Conservation (phyloP, 805 yeast species). For the Cyberlindnera xylosilytica region DNA sequence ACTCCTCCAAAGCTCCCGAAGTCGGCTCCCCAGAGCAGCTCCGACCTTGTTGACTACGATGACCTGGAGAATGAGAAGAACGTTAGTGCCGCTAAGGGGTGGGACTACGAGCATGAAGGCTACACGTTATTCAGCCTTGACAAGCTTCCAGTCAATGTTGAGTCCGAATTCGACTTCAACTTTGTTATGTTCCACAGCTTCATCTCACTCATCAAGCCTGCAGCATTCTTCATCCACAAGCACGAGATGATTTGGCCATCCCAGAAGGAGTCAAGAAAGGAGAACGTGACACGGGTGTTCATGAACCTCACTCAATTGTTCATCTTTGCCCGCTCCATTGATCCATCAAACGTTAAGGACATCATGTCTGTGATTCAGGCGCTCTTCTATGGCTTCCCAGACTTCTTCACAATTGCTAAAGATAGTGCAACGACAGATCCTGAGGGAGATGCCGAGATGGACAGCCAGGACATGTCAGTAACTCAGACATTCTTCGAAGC, state of each 20-base stretch:
- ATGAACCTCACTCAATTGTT: constrained; percentile 18
- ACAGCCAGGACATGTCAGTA: background rate
- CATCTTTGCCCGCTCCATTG: constrained; percentile 12
- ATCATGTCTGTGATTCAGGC: constrained; percentile 2
- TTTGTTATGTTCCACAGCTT: constrained; percentile 12
- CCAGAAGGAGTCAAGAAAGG: constrained; percentile 10
- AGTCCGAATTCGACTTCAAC: constrained; percentile 19
- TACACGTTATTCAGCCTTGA: constrained; percentile 13
- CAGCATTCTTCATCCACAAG: constrained; percentile 17
- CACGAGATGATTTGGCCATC: constrained; percentile 11
- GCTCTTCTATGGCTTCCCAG: constrained; percentile 9
- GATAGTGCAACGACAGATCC: background rate
- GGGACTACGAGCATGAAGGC: constrained; percentile 3
- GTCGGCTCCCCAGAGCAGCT: background rate
- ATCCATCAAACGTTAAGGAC: constrained; percentile 5
- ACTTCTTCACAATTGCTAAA: constrained; percentile 4
- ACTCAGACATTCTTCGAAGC: constrained; percentile 5
- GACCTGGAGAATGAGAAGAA: background rate
- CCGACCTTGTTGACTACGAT: background rate
- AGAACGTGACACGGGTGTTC: constrained; percentile 16
- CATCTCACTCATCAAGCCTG: constrained; percentile 19
- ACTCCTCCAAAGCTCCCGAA: constrained; percentile 13
- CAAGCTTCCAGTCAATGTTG: constrained; percentile 13
- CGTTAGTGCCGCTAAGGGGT: background rate
- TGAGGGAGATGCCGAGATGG: background rate